phyloP scores from a whole-genome alignment of 768 basidiomycete genomes.

The Strobilomyces confusus region DNA sequence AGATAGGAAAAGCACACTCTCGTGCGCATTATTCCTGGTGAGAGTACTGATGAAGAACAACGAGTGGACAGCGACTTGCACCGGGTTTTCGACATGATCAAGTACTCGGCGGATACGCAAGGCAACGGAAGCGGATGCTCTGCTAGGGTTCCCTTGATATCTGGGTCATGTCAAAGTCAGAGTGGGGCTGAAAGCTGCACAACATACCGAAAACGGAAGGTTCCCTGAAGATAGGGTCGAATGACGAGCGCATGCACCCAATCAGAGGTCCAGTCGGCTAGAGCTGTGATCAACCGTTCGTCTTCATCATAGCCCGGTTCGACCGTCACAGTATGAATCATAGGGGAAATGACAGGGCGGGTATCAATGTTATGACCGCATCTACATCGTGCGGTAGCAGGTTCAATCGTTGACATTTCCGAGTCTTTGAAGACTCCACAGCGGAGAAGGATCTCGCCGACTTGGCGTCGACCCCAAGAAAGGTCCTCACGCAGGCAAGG shows the following conservation, averaged over 20 bases:
- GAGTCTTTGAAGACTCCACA: conserved; percentile 16
- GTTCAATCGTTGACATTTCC: background rate
- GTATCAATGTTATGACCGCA: background rate
- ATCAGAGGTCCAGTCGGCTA: conserved; percentile 25
- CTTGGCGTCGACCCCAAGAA: conserved; percentile 16
- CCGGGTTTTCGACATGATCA: conserved; percentile 23
- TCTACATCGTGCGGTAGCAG: background rate
- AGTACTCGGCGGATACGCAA: conserved; percentile 22
- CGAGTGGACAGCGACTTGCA: conserved; percentile 27
- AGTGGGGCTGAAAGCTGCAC: background rate
- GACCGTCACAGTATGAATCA: background rate
- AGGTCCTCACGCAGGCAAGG: conserved; percentile 3
- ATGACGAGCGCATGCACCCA: conserved; percentile 26
- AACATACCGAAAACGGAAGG: conserved; percentile 23
- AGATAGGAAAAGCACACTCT: conserved; percentile 24
- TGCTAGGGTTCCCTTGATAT: conserved; percentile 11
- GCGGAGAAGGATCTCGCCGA: conserved; percentile 18
- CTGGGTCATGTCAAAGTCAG: conserved; percentile 10
- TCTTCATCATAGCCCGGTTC: background rate
- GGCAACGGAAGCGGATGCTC: conserved; percentile 8
- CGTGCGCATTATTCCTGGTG: conserved; percentile 10
- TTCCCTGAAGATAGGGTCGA: conserved; percentile 16
- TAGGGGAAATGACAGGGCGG: background rate
- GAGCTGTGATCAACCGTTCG: conserved; percentile 7
- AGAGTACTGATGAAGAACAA: conserved; percentile 33